Conservation (phyloP, 1,284 basidiomycete species). For the Cutaneotrichosporon dermatis region DNA sequence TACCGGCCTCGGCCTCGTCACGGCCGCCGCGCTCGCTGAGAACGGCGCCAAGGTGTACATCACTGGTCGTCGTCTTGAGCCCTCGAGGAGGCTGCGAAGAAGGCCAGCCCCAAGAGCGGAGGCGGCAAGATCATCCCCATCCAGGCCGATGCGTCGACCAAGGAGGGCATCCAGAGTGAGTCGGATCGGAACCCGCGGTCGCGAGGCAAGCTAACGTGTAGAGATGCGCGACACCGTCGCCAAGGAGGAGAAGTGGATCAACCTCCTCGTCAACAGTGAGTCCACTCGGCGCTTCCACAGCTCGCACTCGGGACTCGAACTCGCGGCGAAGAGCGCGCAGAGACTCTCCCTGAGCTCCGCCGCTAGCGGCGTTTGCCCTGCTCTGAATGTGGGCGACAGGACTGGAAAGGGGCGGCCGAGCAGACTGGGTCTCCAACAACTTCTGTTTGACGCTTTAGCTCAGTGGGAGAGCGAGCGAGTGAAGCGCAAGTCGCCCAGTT, state of each 20-base stretch:
- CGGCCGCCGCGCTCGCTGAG: conserved; percentile 39
- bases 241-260: conserved; percentile 11
- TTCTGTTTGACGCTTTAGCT: background rate
- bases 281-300: no score
- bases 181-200: background rate
- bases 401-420: no score
- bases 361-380: no score
- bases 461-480: conserved; percentile 2
- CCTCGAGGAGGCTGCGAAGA: conserved; percentile 36
- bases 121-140: conserved; percentile 14
- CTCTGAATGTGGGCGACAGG: no score
- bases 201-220: background rate
- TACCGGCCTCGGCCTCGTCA: conserved; percentile 35
- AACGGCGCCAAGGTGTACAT: conserved; percentile 51
- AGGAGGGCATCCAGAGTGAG: conserved; percentile 14
- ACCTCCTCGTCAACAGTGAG: conserved; percentile 12
- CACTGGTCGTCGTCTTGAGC: conserved; percentile 42
- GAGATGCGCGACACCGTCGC: conserved; percentile 9
- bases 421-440: no score
- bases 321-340: no score
- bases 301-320: no score
- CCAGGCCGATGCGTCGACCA: conserved; percentile 9
- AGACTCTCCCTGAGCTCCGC: no score
- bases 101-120: conserved; percentile 10
- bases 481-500: conserved; percentile 1